Evolutionary conservation across 768 basidiomycete species (phyloP), one percentile per base, ranked within the genome.

Genomic region (Tricholomella constricta): DNA sequence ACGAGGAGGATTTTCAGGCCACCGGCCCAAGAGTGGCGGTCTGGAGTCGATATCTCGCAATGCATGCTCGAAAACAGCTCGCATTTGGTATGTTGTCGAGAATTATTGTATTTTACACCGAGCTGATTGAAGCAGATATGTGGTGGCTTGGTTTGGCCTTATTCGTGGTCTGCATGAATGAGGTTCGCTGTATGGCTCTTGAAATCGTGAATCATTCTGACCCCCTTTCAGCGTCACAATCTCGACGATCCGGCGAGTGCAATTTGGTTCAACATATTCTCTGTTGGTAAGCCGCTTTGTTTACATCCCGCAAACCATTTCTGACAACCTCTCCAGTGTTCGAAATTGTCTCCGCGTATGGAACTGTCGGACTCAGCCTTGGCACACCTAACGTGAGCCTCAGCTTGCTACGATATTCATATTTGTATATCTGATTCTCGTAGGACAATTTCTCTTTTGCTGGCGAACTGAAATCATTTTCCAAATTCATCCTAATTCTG

Each of bases 111-210:
- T 12, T 43, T 14, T 43, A 12, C 10, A 20, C 14, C 38, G 7
- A 35, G 8, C 52, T 54, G 36, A 43, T 14, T n/a, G 31, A 48
- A 51, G 7, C 57, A 94, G 95, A 97, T 69, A 93, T 98, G 82
- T 97, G 95, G 96, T 97, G 94, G 94, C 69, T 98, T 19, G 89
- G 76, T 0, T 68, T 92, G 11, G 93, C 91, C 0, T 69, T 98
- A 11, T 94, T 94, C 71, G 69, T 97, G 2, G 77, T 98, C 35
- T 98, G 95, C 66, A 96, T 98, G 58, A 85, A 97, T 56, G 97
- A 98, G 80, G 92, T 91, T 55, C 54, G 79, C 58, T 15, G 23
- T 6, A 32, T 15, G 34, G 20, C 8, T 38, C 51, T 17, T 7
- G 20, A 8, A 15, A 41, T 44, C 47, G 10, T 35, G 3, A 23